These are phyloP conservation scores for Stephania japonica DNA, from an alignment of 164 flowering plant genomes.

Conservation along the genomic window DNA sequence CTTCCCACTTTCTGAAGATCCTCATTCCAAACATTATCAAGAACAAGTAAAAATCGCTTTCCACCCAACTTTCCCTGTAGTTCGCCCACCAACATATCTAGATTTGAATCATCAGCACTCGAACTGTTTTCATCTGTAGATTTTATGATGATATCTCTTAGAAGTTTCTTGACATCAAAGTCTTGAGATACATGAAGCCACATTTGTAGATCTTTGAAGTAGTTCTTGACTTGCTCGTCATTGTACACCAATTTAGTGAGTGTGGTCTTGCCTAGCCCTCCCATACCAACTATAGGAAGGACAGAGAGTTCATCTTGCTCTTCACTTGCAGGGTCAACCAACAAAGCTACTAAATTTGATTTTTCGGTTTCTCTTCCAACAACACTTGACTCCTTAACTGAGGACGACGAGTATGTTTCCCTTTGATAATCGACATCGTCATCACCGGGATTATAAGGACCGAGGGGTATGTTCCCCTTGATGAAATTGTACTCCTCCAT, in stretches of 20 bases:
- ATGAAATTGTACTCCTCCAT: not conserved
- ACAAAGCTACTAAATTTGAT: not conserved
- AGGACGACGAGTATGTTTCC: not conserved
- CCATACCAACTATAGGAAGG: not conserved
- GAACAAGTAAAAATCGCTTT: not conserved
- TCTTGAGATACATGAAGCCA: slow-evolving; percentile 3
- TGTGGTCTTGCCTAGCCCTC: not conserved
- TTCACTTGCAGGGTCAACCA: not conserved
- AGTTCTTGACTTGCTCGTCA: not conserved
- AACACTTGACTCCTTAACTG: not conserved
- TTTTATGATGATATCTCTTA: not conserved
- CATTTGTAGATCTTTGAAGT: not conserved
- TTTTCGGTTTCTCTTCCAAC: not conserved
- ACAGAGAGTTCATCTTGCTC: not conserved
- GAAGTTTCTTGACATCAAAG: not conserved
- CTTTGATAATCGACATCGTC: not conserved
- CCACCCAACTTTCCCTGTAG: not conserved
- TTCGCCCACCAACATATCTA: not conserved
- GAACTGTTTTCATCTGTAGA: not conserved
- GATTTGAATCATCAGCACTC: not conserved
- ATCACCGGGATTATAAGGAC: not conserved
- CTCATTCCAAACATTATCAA: too few relatives aligned
- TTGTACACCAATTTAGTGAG: not conserved
- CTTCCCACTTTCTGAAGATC: too few relatives aligned
- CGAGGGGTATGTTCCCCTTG: not conserved